phyloP scores from a whole-genome alignment of 73 alveolate species.

The Paramecium caudatum region DNA sequence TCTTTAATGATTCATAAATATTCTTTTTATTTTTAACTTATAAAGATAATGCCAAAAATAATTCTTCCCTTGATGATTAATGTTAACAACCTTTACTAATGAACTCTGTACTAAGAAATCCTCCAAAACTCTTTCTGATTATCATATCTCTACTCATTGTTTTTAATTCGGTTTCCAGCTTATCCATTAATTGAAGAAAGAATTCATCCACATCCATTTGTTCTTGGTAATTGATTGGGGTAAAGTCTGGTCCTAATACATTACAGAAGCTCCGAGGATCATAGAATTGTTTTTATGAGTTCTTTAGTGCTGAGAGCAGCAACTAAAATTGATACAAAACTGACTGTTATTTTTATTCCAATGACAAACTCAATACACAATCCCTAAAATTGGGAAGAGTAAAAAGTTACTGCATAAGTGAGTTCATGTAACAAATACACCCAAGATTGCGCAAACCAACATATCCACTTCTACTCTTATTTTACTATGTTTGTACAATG shows the following conservation, averaged over 20 bases:
- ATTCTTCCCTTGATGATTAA: conserved; percentile 91
- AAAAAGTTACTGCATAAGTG: conserved; percentile 92
- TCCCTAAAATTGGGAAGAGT: conserved; percentile 90
- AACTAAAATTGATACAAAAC: conserved; percentile 90
- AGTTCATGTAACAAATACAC: conserved; percentile 97
- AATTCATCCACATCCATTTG: conserved; percentile 98
- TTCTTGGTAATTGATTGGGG: conserved; percentile 88
- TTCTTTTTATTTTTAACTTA: conserved; percentile 93
- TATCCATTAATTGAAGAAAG: conserved; percentile 93
- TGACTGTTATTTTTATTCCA: conserved; percentile 79
- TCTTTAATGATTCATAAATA: conserved; percentile 89
- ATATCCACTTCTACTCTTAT: conserved; percentile 85
- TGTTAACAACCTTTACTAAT: conserved; percentile 91
- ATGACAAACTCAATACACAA: conserved; percentile 81
- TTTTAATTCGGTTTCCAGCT: conserved; percentile 87
- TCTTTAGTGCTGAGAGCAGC: conserved; percentile 91
- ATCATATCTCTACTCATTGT: conserved; percentile 80
- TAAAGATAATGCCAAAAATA: conserved; percentile 90
- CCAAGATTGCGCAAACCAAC: conserved; percentile 96
- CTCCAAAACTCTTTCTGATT: conserved; percentile 91
- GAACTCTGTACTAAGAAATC: conserved; percentile 91
- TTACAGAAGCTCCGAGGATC: conserved; percentile 91
- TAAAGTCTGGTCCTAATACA: conserved; percentile 87
- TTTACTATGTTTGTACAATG: conserved; percentile 78
- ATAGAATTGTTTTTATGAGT: conserved; percentile 92